A percentile compares a stretch with the other conserved stretches of the same genome.
These are phyloP conservation scores for Exophiala dermatitidis DNA, from an alignment of 2,329 filamentous ascomycete genomes.

Conservation along the genomic window DNA sequence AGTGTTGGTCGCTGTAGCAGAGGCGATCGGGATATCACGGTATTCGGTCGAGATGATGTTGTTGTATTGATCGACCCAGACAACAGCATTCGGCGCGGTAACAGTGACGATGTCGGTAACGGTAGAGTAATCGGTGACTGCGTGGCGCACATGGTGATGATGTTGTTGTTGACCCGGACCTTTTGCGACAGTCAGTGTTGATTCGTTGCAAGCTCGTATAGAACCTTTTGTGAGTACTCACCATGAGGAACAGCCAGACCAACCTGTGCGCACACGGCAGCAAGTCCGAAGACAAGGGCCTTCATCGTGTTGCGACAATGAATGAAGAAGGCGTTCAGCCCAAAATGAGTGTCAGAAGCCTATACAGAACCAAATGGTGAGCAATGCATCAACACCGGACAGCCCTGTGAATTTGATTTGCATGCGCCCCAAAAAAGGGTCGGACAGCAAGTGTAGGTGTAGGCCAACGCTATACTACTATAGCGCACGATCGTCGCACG, in stretches of 20 bases:
- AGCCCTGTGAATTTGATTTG: slow-evolving; percentile 3
- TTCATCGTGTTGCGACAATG: slow-evolving; percentile 11
- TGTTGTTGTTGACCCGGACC: slow-evolving; percentile 12
- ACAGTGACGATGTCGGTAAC: slow-evolving; percentile 19
- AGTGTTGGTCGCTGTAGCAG: neutral
- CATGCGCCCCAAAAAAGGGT: neutral
- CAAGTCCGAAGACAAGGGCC: slow-evolving; percentile 8
- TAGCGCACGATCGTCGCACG: slow-evolving; percentile 12
- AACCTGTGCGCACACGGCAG: slow-evolving; percentile 14
- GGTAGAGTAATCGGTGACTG: slow-evolving; percentile 9
- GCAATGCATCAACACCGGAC: slow-evolving; percentile 14
- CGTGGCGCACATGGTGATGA: slow-evolving; percentile 12
- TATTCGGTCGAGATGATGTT: slow-evolving; percentile 40
- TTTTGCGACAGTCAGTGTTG: slow-evolving; percentile 1
- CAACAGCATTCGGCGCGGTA: slow-evolving; percentile 34
- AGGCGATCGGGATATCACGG: slow-evolving; percentile 26
- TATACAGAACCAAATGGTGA: slow-evolving; percentile 10
- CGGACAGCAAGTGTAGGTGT: neutral
- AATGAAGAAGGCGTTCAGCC: slow-evolving; percentile 5
- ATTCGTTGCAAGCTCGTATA: neutral
- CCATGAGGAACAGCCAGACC: slow-evolving; percentile 21
- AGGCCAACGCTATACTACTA: slow-evolving; percentile 11
- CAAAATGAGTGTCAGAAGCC: slow-evolving; percentile 11
- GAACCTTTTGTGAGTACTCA: slow-evolving; percentile 5
- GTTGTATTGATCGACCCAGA: slow-evolving; percentile 56